Conservation (phyloP, 768 basidiomycete species). For the Rhodotorula graminis region DNA sequence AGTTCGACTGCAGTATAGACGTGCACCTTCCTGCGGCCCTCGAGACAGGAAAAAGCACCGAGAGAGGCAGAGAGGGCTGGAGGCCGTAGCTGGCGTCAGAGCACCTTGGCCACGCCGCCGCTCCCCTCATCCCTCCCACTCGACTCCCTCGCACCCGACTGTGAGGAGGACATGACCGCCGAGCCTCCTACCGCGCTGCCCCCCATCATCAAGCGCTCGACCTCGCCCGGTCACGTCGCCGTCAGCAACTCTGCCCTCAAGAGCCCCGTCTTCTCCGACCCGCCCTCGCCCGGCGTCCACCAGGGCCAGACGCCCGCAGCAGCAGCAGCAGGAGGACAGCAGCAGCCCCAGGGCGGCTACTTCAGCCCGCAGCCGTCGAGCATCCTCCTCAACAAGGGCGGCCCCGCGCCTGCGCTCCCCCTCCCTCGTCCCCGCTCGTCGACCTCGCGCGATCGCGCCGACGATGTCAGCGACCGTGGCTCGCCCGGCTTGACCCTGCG, state of each 20-base stretch:
- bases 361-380: slow-evolving; percentile 5
- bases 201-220: slow-evolving; percentile 30
- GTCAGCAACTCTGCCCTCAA: slow-evolving; percentile 2
- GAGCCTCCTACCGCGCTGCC: neutral
- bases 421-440: neutral
- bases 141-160: neutral
- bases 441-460: neutral
- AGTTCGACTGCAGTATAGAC: too few species aligned
- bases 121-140: neutral
- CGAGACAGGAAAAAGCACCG: too few species aligned
- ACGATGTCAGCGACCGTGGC: neutral
- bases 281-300: slow-evolving; percentile 6
- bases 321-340: neutral
- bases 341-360: neutral
- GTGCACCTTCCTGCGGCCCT: too few species aligned
- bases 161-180: neutral
- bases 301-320: neutral
- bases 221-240: neutral
- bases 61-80: too few species aligned
- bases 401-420: neutral
- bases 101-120: too few species aligned
- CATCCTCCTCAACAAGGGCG: slow-evolving; percentile 27
- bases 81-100: too few species aligned
- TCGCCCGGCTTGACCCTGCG: neutral
- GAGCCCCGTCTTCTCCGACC: slow-evolving; percentile 9